Base-by-base conservation (phyloP, 2,329 filamentous ascomycete species). In the Dactylellina sp. region DNA sequence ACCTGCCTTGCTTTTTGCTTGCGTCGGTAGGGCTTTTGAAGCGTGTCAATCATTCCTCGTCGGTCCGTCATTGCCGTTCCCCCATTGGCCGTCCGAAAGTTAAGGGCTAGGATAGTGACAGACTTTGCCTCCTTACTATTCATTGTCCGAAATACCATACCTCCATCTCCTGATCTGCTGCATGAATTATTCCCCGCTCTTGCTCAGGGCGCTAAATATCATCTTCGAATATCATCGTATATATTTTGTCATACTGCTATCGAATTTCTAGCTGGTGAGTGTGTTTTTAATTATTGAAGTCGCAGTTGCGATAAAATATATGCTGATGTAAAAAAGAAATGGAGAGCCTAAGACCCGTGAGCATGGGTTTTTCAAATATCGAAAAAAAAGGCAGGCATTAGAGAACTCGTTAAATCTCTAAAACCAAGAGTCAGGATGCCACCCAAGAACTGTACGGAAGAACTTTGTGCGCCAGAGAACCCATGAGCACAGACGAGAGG, bases 51-150 rank as follows among this genome's bases (percentile, higher is more conserved):
- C 22, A n/a, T 61, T 44, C 25, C 28, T 61, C 18, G 46, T 68
- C 64, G 64, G 64, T 70, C 55, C 56, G 56, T 42, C 11, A 50
- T 20, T 55, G 53, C 64, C 49, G 64, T 56, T 70, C 28, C 56
- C 64, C 56, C 56, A 70, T 70, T 61, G 64, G 64, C 28, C 28
- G 28, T 35, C 49, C 20, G 16, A 46, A 37, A 28, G 4, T 9
- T 7, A 49, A 35, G 25, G 40, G n/a, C 25, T 16, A 20, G 39
- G 37, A 42, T 32, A 40, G 35, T 18, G 52, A 66, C 16, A 22
- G 20, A 50, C 14, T 16, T 32, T 5, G 16, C 18, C 25, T 47
- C 61, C 53, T 49, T 44, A 28, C 22, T 9, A 5, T 49, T 65
- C 14, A 35, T 24, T 20, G 46, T 65, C 12, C 40, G 32, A 18